Evolutionary conservation across 345 rosid genomes (phyloP), one percentile per base, ranked within the genome.

Genomic region (Excoecaria cochinchinensis): DNA sequence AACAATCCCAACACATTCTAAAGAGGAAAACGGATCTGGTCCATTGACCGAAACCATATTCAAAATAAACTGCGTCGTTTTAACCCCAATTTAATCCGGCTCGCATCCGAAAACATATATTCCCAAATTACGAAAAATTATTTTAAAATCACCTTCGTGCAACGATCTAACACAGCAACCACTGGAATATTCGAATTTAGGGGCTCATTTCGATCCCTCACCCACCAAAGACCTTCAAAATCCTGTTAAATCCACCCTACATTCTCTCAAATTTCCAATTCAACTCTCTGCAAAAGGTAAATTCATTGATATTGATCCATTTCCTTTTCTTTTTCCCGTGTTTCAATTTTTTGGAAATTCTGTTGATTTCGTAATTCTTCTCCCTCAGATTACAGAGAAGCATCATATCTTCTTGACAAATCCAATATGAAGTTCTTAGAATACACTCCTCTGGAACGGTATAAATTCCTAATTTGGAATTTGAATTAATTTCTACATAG

Each of bases 371-470:
- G 10, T 11, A 36, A 10, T n/a, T n/a, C 40, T 31, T 47, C 31
- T 16, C 13, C 42, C 24, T 67, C 75, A 77, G 78, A 73, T 63
- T 63, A 1, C 16, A 42, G 21, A 48, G 39, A 25, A 36, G 15
- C 55, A 36, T 47, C 6, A 10, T 46, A 10, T 71, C 48, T 6
- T 0, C 44, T 47, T 24, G 74, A 17, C 21, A 36, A 52, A 22
- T 9, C 36, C 65, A 75, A 39, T 73, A 93, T 93, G 98, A 93
- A 93, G 92, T 90, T 89, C 82, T 82, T 91, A 79, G 98, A 93
- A 82, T 90, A 93, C 85, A 91, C 97, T 53, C 92, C 95, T 50
- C 77, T 91, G 5, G 93, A 88, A 74, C 75, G 87, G 93, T 87
- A 86, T 73, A 56, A 78, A 40, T 71, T 63, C 11, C 44, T 25